These are phyloP conservation scores for Kwoniella dendrophila DNA, from an alignment of 768 basidiomycete genomes.

Conservation along the genomic window DNA sequence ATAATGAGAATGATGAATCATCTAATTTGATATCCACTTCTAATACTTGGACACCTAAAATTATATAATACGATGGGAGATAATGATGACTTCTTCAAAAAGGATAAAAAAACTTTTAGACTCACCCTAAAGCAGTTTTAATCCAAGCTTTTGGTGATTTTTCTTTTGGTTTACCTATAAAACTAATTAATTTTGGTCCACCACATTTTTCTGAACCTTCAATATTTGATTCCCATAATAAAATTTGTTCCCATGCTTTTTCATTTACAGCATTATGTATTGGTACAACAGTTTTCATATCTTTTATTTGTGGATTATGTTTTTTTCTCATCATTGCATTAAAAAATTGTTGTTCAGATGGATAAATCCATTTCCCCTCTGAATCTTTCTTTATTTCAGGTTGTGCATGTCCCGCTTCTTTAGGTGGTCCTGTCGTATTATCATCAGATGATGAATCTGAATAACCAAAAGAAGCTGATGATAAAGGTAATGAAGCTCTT, in stretches of 20 bases:
- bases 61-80: background rate
- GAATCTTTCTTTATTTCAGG: constrained; percentile 8
- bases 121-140: constrained; percentile 84
- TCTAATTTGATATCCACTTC: too few relatives aligned
- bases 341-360: constrained; percentile 97
- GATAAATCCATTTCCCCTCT: constrained; percentile 87
- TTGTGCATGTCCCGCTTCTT: constrained; percentile 1
- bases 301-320: constrained; percentile 76
- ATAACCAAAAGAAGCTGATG: constrained; percentile 6
- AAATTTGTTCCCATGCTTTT: constrained; percentile 78
- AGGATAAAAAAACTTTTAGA: constrained; percentile 7
- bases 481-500: constrained; percentile 51
- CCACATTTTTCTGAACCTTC: constrained; percentile 76
- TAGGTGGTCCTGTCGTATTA: background rate
- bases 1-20: too few relatives aligned
- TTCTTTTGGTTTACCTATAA: constrained; percentile 83
- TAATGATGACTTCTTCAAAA: background rate
- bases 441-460: constrained; percentile 24
- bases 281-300: constrained; percentile 94
- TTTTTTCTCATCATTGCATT: constrained; percentile 95
- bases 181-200: constrained; percentile 57
- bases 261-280: constrained; percentile 99
- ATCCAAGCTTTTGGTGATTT: constrained; percentile 76
- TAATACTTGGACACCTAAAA: too few relatives aligned
- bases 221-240: constrained; percentile 74